Evolutionary conservation across 2,329 filamentous ascomycete genomes (phyloP).

Genomic region (Colletotrichum spinosum): DNA sequence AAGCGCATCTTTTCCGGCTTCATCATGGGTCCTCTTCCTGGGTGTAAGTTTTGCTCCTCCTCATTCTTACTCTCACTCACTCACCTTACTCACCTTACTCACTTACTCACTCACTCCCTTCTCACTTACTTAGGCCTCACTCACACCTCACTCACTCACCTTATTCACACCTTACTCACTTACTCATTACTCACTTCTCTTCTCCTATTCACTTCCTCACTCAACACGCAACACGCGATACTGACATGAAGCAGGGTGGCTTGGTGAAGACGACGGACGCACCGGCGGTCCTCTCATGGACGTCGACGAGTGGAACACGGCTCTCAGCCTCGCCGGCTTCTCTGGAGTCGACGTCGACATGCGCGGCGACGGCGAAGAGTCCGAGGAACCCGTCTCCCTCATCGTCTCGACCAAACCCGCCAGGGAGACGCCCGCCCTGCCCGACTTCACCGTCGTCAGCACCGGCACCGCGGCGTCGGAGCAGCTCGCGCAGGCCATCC

Average conservation of each 20-base stretch:
- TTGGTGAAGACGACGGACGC: constrained; percentile 42
- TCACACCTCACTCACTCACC: too few relatives aligned
- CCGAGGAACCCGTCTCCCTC: constrained; percentile 31
- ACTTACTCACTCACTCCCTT: too few relatives aligned
- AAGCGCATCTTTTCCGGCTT: constrained; percentile 38
- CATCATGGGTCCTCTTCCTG: constrained; percentile 48
- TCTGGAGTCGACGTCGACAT: constrained; percentile 35
- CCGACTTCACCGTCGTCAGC: constrained; percentile 20
- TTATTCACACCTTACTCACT: too few relatives aligned
- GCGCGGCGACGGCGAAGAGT: constrained; percentile 26
- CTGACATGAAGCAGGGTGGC: constrained; percentile 42
- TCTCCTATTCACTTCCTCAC: too few relatives aligned
- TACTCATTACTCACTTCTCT: too few relatives aligned
- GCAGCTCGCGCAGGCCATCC: constrained; percentile 7
- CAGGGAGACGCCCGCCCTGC: constrained; percentile 5
- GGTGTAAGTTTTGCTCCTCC: constrained; percentile 39
- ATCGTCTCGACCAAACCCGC: constrained; percentile 30
- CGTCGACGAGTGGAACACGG: constrained; percentile 28
- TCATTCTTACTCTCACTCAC: too few relatives aligned
- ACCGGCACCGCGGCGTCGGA: constrained; percentile 13
- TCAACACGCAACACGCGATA: too few relatives aligned
- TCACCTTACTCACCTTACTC: too few relatives aligned
- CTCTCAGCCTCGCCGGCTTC: constrained; percentile 32
- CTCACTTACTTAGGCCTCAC: too few relatives aligned
- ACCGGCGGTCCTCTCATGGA: constrained; percentile 23